Percentiles rank a stretch among this genome's conserved stretches.
These are phyloP conservation scores for Kodamaea arcana DNA, from an alignment of 1,139 yeast species.

Conservation along the genomic window DNA sequence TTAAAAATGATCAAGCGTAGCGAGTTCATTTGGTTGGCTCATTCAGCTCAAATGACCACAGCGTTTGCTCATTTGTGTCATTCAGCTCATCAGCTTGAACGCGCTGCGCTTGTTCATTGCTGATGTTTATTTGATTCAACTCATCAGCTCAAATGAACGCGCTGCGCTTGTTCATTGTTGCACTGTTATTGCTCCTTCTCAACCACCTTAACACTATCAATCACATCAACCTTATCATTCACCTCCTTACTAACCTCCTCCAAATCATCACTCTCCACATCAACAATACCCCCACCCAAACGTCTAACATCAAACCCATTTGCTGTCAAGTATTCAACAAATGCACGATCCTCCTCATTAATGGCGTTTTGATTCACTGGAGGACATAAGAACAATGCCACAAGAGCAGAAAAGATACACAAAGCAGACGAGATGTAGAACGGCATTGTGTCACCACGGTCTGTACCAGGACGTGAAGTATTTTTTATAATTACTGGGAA, in stretches of 20 bases:
- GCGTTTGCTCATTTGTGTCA: too few relatives aligned
- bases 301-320: constrained; percentile 57
- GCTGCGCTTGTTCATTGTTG: too few relatives aligned
- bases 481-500: constrained; percentile 68
- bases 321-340: constrained; percentile 56
- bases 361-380: constrained; percentile 80
- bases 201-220: too few relatives aligned
- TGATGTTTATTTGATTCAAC: too few relatives aligned
- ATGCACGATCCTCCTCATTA: constrained; percentile 68
- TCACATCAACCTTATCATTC: too few relatives aligned
- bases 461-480: constrained; percentile 37
- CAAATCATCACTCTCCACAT: background rate
- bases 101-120: too few relatives aligned
- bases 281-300: constrained; percentile 31
- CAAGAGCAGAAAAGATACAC: constrained; percentile 65
- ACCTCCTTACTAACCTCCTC: background rate
- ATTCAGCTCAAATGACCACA: too few relatives aligned
- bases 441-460: constrained; percentile 65
- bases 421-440: constrained; percentile 78
- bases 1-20: too few relatives aligned
- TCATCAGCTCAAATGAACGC: too few relatives aligned
- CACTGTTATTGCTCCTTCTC: too few relatives aligned
- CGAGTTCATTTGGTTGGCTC: too few relatives aligned
- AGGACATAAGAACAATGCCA: constrained; percentile 73
- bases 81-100: too few relatives aligned